Conservation (phyloP, 345 rosid genomes). For the Aegle marmelos region DNA sequence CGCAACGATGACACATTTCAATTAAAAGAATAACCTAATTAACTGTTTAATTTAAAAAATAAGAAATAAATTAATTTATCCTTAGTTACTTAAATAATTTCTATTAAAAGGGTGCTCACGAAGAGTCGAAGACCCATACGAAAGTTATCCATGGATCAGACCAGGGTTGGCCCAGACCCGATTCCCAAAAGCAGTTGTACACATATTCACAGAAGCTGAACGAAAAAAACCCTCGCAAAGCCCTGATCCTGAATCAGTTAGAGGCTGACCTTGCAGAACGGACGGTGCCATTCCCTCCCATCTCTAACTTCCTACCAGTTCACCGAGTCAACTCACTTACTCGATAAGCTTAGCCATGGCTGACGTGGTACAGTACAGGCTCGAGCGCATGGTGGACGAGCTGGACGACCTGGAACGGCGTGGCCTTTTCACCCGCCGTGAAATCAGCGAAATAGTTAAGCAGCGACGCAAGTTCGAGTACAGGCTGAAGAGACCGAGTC, state of each 20-base stretch:
- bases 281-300: background rate
- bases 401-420: slow-evolving; percentile 83
- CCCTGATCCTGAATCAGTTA: background rate
- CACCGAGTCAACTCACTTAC: slow-evolving; percentile 1
- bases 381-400: slow-evolving; percentile 95
- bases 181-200: background rate
- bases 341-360: slow-evolving; percentile 48
- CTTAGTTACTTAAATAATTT: too few relatives aligned
- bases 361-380: slow-evolving; percentile 89
- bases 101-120: too few relatives aligned
- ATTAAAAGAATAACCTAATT: too few relatives aligned
- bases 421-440: slow-evolving; percentile 64
- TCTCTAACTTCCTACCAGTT: background rate
- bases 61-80: too few relatives aligned
- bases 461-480: slow-evolving; percentile 93
- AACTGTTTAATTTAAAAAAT: too few relatives aligned
- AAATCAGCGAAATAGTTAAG: slow-evolving; percentile 80
- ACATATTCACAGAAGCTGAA: background rate
- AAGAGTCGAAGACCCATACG: too few relatives aligned
- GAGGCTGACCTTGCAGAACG: background rate
- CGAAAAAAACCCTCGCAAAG: background rate
- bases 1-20: too few relatives aligned
- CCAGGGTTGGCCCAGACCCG: background rate
- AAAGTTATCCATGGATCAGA: too few relatives aligned
- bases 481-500: slow-evolving; percentile 83